phyloP scores from a whole-genome alignment of 345 rosid genomes.

The Kernera saxatilis region DNA sequence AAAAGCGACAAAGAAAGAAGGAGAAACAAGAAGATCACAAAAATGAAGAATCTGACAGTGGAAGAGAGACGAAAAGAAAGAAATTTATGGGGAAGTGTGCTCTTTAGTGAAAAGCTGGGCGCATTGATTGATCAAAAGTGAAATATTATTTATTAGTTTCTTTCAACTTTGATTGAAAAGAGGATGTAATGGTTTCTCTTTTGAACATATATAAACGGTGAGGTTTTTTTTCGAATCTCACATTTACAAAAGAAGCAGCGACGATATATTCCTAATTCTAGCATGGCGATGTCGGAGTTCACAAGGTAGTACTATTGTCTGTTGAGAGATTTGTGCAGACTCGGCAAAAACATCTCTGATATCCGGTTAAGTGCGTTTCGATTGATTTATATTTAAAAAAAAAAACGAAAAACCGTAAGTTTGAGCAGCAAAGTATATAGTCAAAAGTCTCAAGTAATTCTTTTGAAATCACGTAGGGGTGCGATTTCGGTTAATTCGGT shows the following conservation, averaged over 20 bases:
- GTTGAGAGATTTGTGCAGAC: no score
- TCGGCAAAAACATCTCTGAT: no score
- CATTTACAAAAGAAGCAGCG: neutral
- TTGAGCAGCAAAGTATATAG: no score
- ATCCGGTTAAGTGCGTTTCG: no score
- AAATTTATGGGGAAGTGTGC: constrained; percentile 25
- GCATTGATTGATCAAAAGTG: constrained; percentile 21
- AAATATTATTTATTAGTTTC: neutral
- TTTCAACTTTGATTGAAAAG: neutral
- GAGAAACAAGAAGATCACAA: neutral
- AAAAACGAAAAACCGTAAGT: no score
- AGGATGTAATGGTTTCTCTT: neutral
- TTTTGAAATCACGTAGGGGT: no score
- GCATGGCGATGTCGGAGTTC: no score
- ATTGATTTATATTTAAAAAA: no score
- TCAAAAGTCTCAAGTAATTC: no score
- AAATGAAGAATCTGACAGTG: constrained; percentile 20
- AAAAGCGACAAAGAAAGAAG: neutral
- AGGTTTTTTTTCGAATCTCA: neutral
- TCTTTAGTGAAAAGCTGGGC: constrained; percentile 25
- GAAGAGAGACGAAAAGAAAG: constrained; percentile 13
- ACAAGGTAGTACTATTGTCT: no score
- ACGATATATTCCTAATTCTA: neutral
- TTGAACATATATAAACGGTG: no score
- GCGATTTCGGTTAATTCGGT: no score